Evolutionary conservation across 2,329 filamentous ascomycete genomes (phyloP).

Genomic region (Paraconiothyrium sp.): DNA sequence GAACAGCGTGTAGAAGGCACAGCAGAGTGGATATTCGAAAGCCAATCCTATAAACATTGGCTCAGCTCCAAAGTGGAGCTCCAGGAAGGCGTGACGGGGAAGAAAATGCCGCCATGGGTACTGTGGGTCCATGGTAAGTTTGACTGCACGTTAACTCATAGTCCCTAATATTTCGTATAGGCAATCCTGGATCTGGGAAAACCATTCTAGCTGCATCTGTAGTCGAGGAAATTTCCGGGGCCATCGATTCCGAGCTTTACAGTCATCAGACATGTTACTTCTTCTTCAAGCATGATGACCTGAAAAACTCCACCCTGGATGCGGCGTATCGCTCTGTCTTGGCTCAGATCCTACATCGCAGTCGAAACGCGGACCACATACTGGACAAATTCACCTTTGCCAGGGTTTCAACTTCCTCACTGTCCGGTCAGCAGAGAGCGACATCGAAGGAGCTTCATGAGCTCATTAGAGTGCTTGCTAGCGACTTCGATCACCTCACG

Average conservation of each 20-base stretch:
- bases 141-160: not conserved
- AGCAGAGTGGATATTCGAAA: slow-evolving; percentile 4
- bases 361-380: not conserved
- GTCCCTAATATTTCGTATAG: not conserved
- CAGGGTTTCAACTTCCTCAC: not conserved
- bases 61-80: not conserved
- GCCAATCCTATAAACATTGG: not conserved
- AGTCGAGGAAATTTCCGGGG: not conserved
- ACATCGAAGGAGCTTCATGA: not conserved
- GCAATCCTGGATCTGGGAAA: slow-evolving; percentile 16
- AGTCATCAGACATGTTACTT: slow-evolving; percentile 6
- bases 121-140: not conserved
- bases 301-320: not conserved
- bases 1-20: slow-evolving; percentile 6
- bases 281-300: slow-evolving; percentile 9
- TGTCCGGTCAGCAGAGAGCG: not conserved
- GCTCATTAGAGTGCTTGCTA: not conserved
- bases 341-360: not conserved
- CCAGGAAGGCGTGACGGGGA: not conserved
- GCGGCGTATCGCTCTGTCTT: not conserved
- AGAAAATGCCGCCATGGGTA: not conserved
- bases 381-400: not conserved
- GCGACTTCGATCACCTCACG: not conserved
- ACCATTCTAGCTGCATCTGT: slow-evolving; percentile 15
- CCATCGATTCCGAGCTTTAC: not conserved